Conservation (phyloP, 2,329 filamentous ascomycete genomes). For the Pseudocercospora macadamiae region DNA sequence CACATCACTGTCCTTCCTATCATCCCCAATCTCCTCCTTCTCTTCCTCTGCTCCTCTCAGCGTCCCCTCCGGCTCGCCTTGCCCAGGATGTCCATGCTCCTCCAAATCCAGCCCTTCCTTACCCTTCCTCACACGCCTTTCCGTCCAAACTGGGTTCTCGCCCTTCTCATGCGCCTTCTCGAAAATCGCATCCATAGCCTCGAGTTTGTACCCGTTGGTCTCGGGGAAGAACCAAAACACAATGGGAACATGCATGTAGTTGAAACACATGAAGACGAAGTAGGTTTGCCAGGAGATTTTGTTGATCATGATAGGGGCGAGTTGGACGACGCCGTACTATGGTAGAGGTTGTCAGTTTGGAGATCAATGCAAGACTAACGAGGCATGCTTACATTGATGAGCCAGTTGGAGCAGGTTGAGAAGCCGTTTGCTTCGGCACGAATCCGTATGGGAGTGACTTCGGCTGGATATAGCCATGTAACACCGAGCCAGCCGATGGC, state of each 20-base stretch:
- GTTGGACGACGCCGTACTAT: slow-evolving; percentile 26
- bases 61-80: slow-evolving; percentile 18
- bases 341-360: slow-evolving; percentile 51
- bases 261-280: slow-evolving; percentile 50
- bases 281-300: slow-evolving; percentile 54
- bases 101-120: slow-evolving; percentile 28
- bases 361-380: slow-evolving; percentile 30
- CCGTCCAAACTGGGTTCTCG: slow-evolving; percentile 35
- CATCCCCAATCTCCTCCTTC: slow-evolving; percentile 18
- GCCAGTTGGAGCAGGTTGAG: slow-evolving; percentile 53
- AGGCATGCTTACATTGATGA: slow-evolving; percentile 18
- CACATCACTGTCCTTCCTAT: neutral
- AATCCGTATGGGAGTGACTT: slow-evolving; percentile 51
- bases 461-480: slow-evolving; percentile 38
- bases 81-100: slow-evolving; percentile 15
- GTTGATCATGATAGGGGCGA: slow-evolving; percentile 52
- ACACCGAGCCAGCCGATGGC: slow-evolving; percentile 37
- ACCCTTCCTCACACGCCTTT: slow-evolving; percentile 28
- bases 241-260: slow-evolving; percentile 20
- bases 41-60: slow-evolving; percentile 21
- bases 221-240: slow-evolving; percentile 28
- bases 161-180: slow-evolving; percentile 32
- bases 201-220: slow-evolving; percentile 31
- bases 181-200: slow-evolving; percentile 34
- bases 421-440: slow-evolving; percentile 58